phyloP scores from a whole-genome alignment of 2,329 filamentous ascomycete genomes.

The Mycosphaerelloides madeirae region DNA sequence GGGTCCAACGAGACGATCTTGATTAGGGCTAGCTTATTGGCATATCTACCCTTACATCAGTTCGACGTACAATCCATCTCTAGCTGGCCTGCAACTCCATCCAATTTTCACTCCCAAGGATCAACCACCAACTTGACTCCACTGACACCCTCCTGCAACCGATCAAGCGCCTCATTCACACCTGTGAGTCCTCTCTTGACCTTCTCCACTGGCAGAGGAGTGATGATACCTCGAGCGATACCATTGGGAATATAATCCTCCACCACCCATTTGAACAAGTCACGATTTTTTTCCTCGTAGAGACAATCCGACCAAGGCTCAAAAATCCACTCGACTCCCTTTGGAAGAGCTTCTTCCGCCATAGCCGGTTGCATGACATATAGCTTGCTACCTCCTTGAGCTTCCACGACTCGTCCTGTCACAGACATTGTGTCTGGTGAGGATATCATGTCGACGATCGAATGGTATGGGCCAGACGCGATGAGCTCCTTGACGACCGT shows the following conservation, averaged over 20 bases:
- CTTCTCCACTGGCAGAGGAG: background rate
- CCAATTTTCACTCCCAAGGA: background rate
- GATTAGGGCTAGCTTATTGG: too few relatives aligned
- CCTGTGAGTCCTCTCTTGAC: background rate
- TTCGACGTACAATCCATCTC: too few relatives aligned
- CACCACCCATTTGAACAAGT: background rate
- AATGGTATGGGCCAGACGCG: background rate
- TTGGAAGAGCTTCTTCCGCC: background rate
- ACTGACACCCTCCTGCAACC: background rate
- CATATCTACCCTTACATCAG: too few relatives aligned
- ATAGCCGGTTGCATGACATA: background rate
- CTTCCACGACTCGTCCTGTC: background rate
- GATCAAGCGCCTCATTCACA: background rate
- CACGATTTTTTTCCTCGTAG: background rate
- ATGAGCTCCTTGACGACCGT: background rate
- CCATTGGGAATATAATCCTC: background rate
- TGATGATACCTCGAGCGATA: background rate
- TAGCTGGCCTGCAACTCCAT: too few relatives aligned
- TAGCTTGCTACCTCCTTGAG: background rate
- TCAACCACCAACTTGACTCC: background rate
- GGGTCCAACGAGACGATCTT: too few relatives aligned
- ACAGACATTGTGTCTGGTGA: background rate
- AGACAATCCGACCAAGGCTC: background rate
- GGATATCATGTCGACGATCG: background rate
- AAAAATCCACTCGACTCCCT: background rate